Evolutionary conservation across 2,329 filamentous ascomycete species (phyloP), one percentile per base, ranked within the genome.

Genomic region (Fusarium sp.): DNA sequence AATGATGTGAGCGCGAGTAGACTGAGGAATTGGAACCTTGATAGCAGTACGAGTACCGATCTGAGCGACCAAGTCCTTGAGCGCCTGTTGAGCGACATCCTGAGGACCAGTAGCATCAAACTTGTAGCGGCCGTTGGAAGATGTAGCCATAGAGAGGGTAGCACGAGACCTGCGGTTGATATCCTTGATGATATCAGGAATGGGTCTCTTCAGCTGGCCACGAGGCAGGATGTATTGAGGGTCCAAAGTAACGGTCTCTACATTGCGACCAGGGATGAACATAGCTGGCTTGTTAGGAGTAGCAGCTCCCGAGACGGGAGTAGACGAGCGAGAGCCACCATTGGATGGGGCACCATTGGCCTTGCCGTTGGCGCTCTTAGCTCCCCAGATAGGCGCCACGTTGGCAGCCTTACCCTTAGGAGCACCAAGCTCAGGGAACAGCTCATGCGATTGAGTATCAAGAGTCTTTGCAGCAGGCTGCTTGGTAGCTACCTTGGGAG

Each of bases 101-200:
- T 89, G 88, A 54, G 92, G 89, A 54, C 95, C 94, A 64, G 87
- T 89, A 43, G 92, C 93, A 75, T 94, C 91, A 72, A 99, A 96
- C 68, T 89, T 88, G 67, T 93, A 82, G 33, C 85, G 84, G 19
- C 90, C 91, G 63, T 86, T 88, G 61, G 88, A 84, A n/a, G 88
- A 87, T 57, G 86, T 84, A 55, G 86, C 86, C 82, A 93, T 89
- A 67, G 90, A 88, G 66, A 99, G 86, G 67, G 87, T 91, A 55
- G 93, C 93, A 73, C 94, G 93, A 58, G 92, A 96, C 72, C 90
- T 91, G 77, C 90, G 91, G 79, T 96, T 97, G 78, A 98, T 91
- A 65, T 97, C 93, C 73, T 92, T 91, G 72, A 97, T 81, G 65
- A 95, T 88, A 66, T 98, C 94, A 29, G 87, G 81, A 47, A 97